Percentiles rank a stretch among this genome's conserved stretches.
phyloP scores from a whole-genome alignment of 352 stramenopile species.

The Phytophthora multivora region DNA sequence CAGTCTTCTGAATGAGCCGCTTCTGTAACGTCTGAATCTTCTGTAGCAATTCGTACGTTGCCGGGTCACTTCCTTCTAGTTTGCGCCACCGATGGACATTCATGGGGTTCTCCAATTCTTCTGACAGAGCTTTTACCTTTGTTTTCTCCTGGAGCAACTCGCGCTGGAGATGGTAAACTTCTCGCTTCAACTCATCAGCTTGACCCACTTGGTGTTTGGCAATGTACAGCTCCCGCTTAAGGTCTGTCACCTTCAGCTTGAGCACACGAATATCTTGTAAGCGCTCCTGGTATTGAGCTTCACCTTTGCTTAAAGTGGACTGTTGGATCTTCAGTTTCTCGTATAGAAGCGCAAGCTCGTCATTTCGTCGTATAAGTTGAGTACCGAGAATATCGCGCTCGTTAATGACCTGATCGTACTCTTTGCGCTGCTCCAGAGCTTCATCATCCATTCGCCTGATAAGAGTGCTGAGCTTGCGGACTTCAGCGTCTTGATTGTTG shows the following conservation, averaged over 20 bases:
- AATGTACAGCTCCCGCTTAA: constrained; percentile 93
- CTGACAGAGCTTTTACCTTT: constrained; percentile 95
- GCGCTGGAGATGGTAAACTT: constrained; percentile 90
- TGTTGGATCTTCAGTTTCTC: constrained; percentile 98
- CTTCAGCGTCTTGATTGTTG: constrained; percentile 94
- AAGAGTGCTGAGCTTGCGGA: constrained; percentile 92
- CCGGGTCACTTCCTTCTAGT: constrained; percentile 96
- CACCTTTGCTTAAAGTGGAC: constrained; percentile 92
- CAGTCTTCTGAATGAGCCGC: constrained; percentile 94
- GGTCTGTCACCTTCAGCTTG: constrained; percentile 95
- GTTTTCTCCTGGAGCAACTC: constrained; percentile 95
- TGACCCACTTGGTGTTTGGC: constrained; percentile 88
- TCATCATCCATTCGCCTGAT: constrained; percentile 95
- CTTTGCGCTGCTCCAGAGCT: constrained; percentile 92
- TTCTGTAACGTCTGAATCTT: constrained; percentile 97
- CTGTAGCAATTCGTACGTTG: constrained; percentile 95
- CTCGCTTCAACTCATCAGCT: constrained; percentile 87
- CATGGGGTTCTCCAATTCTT: constrained; percentile 97
- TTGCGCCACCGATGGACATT: constrained; percentile 98
- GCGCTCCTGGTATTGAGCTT: constrained; percentile 93
- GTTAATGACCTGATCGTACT: constrained; percentile 97
- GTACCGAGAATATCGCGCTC: constrained; percentile 97
- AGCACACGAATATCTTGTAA: constrained; percentile 95
- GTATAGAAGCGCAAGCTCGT: constrained; percentile 96
- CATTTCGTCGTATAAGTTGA: constrained; percentile 96